A percentile compares a stretch with the other conserved stretches of the same genome.
phyloP scores from a whole-genome alignment of 208 protist genomes.

The Trypanosoma caninum region DNA sequence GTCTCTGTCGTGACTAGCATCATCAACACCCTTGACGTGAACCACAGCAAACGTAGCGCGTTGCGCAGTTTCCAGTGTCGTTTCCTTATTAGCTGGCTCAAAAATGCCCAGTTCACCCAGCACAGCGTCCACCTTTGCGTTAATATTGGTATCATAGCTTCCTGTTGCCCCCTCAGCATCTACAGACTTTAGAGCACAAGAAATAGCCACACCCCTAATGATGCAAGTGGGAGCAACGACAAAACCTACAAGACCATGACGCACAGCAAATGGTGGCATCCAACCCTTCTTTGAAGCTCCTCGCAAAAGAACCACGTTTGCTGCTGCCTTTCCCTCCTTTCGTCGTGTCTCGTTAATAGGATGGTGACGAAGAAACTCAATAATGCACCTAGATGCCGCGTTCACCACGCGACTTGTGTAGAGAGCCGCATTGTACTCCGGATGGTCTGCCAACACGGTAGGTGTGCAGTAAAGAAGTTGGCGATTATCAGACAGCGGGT shows the following conservation, averaged over 20 bases:
- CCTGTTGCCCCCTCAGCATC: constrained; percentile 40
- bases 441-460: constrained; percentile 34
- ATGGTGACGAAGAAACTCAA: constrained; percentile 32
- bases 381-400: constrained; percentile 47
- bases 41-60: constrained; percentile 54
- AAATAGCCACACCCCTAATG: constrained; percentile 59
- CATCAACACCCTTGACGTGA: constrained; percentile 76
- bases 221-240: constrained; percentile 71
- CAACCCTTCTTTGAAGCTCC: constrained; percentile 64
- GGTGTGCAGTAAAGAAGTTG: constrained; percentile 44
- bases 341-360: constrained; percentile 48
- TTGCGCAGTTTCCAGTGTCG: constrained; percentile 1
- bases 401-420: constrained; percentile 70
- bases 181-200: constrained; percentile 41
- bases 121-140: constrained; percentile 47
- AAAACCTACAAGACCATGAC: constrained; percentile 51
- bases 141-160: constrained; percentile 45
- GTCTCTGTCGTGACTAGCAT: constrained; percentile 56
- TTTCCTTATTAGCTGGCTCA: neutral
- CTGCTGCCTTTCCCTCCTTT: constrained; percentile 31
- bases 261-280: constrained; percentile 54
- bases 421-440: constrained; percentile 39
- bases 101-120: constrained; percentile 34
- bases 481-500: constrained; percentile 52
- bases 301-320: constrained; percentile 64